phyloP scores from a whole-genome alignment of 371 early-diverging fungal species.

The Fennellomyces sp. region DNA sequence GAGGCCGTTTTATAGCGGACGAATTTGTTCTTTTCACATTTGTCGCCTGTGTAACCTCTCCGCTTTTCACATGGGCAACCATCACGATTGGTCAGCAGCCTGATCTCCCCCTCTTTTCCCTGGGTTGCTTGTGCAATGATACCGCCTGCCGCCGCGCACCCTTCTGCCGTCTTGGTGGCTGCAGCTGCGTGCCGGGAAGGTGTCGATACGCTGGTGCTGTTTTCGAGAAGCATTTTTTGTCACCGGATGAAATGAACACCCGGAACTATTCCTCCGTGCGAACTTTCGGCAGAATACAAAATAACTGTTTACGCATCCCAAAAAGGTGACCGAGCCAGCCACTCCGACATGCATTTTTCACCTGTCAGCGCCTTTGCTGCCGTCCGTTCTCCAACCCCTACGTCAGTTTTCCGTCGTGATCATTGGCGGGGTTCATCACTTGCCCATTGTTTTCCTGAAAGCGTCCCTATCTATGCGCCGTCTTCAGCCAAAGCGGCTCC shows the following conservation, averaged over 20 bases:
- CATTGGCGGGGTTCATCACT: no score
- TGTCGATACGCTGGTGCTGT: no score
- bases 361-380: neutral
- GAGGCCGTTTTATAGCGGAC: neutral
- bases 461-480: no score
- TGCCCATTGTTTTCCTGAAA: no score
- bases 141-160: no score
- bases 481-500: no score
- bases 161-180: no score
- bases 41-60: conserved; percentile 1
- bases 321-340: neutral
- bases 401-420: no score
- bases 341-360: neutral
- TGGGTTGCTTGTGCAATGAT: no score
- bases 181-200: no score
- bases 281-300: neutral
- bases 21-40: conserved; percentile 3
- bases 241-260: neutral
- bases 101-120: neutral
- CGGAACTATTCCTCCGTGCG: neutral
- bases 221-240: no score
- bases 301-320: neutral
- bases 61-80: conserved; percentile 3
- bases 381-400: no score
- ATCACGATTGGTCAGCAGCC: neutral